phyloP scores from a whole-genome alignment of 2,329 filamentous ascomycete species.

The Aspergillus ruber region DNA sequence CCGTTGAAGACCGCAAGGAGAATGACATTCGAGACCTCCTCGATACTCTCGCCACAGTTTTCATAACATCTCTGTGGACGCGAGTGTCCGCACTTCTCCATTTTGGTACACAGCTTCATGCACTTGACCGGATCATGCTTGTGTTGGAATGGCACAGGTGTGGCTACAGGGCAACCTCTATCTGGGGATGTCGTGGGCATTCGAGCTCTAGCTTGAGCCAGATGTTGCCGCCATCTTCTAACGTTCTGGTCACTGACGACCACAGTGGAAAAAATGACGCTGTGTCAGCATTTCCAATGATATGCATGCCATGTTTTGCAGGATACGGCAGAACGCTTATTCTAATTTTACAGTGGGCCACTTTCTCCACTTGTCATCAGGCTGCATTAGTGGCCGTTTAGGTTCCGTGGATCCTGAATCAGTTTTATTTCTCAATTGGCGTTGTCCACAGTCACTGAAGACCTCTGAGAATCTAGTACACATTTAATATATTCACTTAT shows the following conservation, averaged over 20 bases:
- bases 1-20: conserved; percentile 4
- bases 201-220: conserved; percentile 4
- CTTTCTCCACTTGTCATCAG: too few species aligned
- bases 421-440: too few species aligned
- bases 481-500: too few species aligned
- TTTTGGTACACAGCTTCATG: conserved; percentile 4
- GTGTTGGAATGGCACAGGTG: conserved; percentile 8
- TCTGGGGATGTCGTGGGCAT: conserved; percentile 5
- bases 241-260: conserved; percentile 3
- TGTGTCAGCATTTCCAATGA: conserved; percentile 10
- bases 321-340: background rate
- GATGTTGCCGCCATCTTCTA: conserved; percentile 1
- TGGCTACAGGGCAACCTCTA: conserved; percentile 6
- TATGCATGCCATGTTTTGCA: conserved; percentile 13
- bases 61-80: conserved; percentile 8
- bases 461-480: too few species aligned
- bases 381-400: too few species aligned
- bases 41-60: conserved; percentile 4
- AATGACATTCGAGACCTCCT: background rate
- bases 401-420: too few species aligned
- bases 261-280: conserved; percentile 9
- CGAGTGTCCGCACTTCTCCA: conserved; percentile 5
- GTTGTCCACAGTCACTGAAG: too few species aligned
- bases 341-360: too few species aligned
- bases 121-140: conserved; percentile 6